Conservation (phyloP, 2,329 filamentous ascomycete genomes). For the Fusarium nanum region DNA sequence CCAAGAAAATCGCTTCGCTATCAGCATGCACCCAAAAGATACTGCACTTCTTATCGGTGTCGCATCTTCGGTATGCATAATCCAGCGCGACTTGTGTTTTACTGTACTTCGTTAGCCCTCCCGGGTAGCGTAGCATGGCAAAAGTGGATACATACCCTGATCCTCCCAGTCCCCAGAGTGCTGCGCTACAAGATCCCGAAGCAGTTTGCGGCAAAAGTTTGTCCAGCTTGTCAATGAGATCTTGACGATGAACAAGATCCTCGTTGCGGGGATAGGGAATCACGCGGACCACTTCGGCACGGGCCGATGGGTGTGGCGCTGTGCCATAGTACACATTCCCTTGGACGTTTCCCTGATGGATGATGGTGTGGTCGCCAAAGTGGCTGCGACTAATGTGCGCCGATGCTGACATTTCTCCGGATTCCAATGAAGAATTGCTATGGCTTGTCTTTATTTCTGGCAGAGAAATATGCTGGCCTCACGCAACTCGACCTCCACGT, state of each 20-base stretch:
- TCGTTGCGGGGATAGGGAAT: constrained; percentile 44
- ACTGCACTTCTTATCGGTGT: constrained; percentile 39
- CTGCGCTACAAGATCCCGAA: constrained; percentile 30
- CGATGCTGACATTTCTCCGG: not conserved
- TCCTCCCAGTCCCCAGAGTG: constrained; percentile 46
- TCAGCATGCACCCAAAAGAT: constrained; percentile 54
- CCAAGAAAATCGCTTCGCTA: constrained; percentile 45
- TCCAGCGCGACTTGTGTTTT: constrained; percentile 53
- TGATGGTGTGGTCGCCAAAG: not conserved
- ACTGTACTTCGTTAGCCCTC: constrained; percentile 21
- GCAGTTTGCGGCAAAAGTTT: constrained; percentile 27
- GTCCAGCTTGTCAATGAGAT: constrained; percentile 37
- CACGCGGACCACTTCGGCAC: constrained; percentile 11
- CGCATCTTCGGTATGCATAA: constrained; percentile 47
- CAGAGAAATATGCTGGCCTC: not conserved
- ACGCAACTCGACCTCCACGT: not conserved
- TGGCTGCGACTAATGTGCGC: accelerated
- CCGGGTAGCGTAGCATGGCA: not conserved
- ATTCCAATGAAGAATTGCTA: accelerated
- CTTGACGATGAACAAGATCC: constrained; percentile 39
- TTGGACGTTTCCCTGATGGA: constrained; percentile 1
- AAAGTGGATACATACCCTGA: constrained; percentile 41
- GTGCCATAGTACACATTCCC: constrained; percentile 1
- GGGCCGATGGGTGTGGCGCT: constrained; percentile 1
- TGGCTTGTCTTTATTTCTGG: too few species aligned